Percentiles rank a stretch among this genome's conserved stretches.
These are phyloP conservation scores for Cutaneotrichosporon sp. DNA, from an alignment of 1,284 basidiomycete species.

Conservation along the genomic window DNA sequence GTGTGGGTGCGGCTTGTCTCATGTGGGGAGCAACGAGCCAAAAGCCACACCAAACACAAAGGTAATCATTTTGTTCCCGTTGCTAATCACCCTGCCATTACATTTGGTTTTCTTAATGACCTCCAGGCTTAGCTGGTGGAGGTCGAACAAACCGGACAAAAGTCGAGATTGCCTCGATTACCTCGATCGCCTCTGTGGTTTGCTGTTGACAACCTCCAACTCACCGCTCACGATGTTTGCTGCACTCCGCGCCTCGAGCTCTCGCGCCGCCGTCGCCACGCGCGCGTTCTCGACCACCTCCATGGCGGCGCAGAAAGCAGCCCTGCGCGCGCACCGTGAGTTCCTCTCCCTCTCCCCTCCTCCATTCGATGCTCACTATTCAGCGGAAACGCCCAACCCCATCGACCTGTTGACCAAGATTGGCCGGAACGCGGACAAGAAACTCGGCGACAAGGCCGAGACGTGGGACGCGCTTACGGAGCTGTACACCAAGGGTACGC, in stretches of 20 bases:
- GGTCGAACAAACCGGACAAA: neutral
- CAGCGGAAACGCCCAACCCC: conserved; percentile 31
- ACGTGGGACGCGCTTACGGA: conserved; percentile 37
- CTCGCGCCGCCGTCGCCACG: conserved; percentile 11
- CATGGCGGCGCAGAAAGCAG: conserved; percentile 23
- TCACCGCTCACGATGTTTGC: conserved; percentile 17
- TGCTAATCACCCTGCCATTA: no score
- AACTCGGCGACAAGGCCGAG: conserved; percentile 28
- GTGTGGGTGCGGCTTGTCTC: no score
- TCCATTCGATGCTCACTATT: neutral
- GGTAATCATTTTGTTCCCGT: no score
- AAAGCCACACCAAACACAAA: no score
- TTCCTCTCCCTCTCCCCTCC: neutral
- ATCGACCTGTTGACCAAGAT: conserved; percentile 34
- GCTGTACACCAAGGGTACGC: conserved; percentile 30
- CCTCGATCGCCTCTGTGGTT: no score
- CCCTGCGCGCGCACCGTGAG: conserved; percentile 26
- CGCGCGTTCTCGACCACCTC: conserved; percentile 22
- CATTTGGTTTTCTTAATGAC: no score
- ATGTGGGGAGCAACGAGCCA: no score
- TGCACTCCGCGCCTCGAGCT: conserved; percentile 27
- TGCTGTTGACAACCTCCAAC: neutral
- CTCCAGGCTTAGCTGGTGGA: neutral
- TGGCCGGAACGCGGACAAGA: conserved; percentile 40
- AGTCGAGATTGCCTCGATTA: neutral